These are phyloP conservation scores for Pseudogymnoascus verrucosus DNA, from an alignment of 2,329 filamentous ascomycete genomes.

Conservation along the genomic window DNA sequence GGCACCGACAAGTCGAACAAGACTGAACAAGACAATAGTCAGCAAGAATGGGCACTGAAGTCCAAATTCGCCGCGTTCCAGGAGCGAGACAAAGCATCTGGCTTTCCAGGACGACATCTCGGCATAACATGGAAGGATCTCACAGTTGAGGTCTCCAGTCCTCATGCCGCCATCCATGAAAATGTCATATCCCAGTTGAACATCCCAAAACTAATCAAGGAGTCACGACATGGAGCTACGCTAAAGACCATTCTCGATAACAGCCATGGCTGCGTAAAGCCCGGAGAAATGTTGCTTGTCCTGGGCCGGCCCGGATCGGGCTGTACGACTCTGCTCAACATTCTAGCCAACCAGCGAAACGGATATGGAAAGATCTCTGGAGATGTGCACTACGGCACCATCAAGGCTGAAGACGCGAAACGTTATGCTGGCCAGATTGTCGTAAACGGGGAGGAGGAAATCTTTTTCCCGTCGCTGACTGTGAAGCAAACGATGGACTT, in stretches of 20 bases:
- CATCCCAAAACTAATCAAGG: constrained; percentile 43
- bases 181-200: constrained; percentile 54
- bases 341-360: constrained; percentile 55
- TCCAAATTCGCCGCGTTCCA: not conserved
- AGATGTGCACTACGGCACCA: constrained; percentile 47
- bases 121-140: constrained; percentile 59
- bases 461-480: constrained; percentile 43
- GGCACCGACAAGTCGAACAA: not conserved
- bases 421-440: constrained; percentile 50
- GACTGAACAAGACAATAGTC: not conserved
- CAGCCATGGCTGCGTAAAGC: constrained; percentile 60
- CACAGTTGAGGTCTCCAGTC: constrained; percentile 52
- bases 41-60: not conserved
- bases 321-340: constrained; percentile 64
- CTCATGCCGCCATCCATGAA: constrained; percentile 57
- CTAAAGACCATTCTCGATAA: constrained; percentile 57
- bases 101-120: constrained; percentile 34
- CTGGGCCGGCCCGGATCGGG: constrained; percentile 61
- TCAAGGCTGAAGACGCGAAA: constrained; percentile 34
- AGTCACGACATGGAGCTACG: constrained; percentile 46
- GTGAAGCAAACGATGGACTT: constrained; percentile 46
- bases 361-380: constrained; percentile 53
- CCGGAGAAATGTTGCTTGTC: constrained; percentile 65
- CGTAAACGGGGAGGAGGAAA: constrained; percentile 45
- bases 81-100: not conserved